A percentile compares a stretch with the other conserved stretches of the same genome.
Evolutionary conservation across 2,329 filamentous ascomycete genomes (phyloP).

Genomic region (Neofusicoccum ribis): DNA sequence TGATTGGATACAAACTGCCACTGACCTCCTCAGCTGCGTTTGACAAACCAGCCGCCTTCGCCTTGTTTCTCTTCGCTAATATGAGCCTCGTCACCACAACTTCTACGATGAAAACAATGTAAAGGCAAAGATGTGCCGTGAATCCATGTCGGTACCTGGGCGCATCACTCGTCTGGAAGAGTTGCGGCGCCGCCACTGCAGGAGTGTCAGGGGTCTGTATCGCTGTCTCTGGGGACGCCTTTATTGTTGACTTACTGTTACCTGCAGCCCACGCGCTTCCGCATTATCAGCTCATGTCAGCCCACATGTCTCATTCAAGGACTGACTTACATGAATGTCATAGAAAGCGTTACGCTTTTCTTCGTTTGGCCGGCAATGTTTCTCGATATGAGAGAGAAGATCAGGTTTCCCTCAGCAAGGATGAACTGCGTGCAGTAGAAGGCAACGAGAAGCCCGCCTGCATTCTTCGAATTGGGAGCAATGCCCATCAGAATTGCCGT

Average conservation of each 20-base stretch:
- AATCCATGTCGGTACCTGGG: constrained; percentile 23
- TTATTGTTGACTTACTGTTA: neutral
- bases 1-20: too few relatives aligned
- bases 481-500: constrained; percentile 28
- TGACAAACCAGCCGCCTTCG: constrained; percentile 5
- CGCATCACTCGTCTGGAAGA: constrained; percentile 24
- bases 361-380: constrained; percentile 27
- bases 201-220: constrained; percentile 4
- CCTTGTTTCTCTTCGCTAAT: constrained; percentile 19
- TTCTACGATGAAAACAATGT: constrained; percentile 18
- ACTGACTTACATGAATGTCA: constrained; percentile 23
- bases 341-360: constrained; percentile 22
- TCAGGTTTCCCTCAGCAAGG: constrained; percentile 25
- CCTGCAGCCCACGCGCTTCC: neutral
- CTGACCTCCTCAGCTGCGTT: neutral
- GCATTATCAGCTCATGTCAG: neutral
- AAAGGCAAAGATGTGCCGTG: constrained; percentile 22
- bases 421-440: constrained; percentile 34
- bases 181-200: constrained; percentile 22
- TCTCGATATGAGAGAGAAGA: constrained; percentile 23
- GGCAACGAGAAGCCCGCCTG: constrained; percentile 29
- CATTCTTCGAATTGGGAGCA: constrained; percentile 23
- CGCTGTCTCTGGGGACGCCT: too few relatives aligned
- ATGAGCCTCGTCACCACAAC: constrained; percentile 18
- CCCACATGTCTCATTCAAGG: too few relatives aligned